phyloP scores from a whole-genome alignment of 2,329 filamentous ascomycete genomes.

The Colletotrichum phormii region DNA sequence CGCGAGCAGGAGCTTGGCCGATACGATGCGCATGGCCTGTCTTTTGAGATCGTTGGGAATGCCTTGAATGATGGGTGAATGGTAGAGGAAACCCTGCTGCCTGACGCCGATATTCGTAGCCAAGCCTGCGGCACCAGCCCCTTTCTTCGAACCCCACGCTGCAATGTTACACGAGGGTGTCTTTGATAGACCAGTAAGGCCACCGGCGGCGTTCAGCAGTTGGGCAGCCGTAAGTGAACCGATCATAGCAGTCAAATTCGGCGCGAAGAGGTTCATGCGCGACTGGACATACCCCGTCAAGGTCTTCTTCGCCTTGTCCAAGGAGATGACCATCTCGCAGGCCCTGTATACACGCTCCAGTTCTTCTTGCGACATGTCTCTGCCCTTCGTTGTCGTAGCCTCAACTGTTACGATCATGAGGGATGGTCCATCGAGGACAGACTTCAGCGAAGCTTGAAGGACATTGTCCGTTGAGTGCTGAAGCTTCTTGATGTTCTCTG shows the following conservation, averaged over 20 bases:
- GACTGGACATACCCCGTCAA: slow-evolving; percentile 96
- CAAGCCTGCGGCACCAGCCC: slow-evolving; percentile 78
- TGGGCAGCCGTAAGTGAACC: slow-evolving; percentile 94
- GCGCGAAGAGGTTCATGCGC: slow-evolving; percentile 95
- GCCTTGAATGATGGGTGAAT: slow-evolving; percentile 87
- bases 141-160: slow-evolving; percentile 90
- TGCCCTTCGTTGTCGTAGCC: slow-evolving; percentile 88
- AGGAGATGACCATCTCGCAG: slow-evolving; percentile 87
- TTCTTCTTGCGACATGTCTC: slow-evolving; percentile 80
- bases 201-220: slow-evolving; percentile 94
- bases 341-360: slow-evolving; percentile 79
- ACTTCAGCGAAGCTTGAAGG: slow-evolving; percentile 78
- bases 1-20: slow-evolving; percentile 93
- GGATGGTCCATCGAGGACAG: slow-evolving; percentile 87
- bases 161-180: slow-evolving; percentile 94
- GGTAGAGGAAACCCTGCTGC: slow-evolving; percentile 93
- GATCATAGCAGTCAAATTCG: slow-evolving; percentile 90
- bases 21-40: slow-evolving; percentile 94
- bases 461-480: slow-evolving; percentile 83
- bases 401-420: slow-evolving; percentile 97
- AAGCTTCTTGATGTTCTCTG: slow-evolving; percentile 81
- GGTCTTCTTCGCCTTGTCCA: slow-evolving; percentile 87
- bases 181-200: slow-evolving; percentile 88
- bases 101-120: slow-evolving; percentile 93
- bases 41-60: slow-evolving; percentile 87